Evolutionary conservation across 768 basidiomycete genomes (phyloP).

Genomic region (Naematelia encephala): DNA sequence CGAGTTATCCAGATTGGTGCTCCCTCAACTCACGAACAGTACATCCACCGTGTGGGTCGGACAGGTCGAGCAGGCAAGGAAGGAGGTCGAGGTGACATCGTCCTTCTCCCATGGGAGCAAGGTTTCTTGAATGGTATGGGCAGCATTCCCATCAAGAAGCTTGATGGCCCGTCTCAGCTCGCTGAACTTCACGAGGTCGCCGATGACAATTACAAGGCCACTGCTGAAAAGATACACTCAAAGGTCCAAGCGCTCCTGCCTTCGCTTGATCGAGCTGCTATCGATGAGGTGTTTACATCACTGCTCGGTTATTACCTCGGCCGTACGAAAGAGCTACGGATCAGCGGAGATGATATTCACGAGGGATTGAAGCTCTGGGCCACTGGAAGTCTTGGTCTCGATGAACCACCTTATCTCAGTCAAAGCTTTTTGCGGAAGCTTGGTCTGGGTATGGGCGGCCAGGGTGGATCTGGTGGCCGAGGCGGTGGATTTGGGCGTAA

Average conservation of each 20-base stretch:
- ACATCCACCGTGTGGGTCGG: slow-evolving; percentile 80
- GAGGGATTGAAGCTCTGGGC: slow-evolving; percentile 65
- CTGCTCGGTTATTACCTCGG: slow-evolving; percentile 70
- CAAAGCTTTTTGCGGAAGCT: slow-evolving; percentile 55
- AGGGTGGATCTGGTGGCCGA: slow-evolving; percentile 15
- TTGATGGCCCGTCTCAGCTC: slow-evolving; percentile 57
- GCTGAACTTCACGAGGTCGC: slow-evolving; percentile 57
- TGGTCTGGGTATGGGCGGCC: slow-evolving; percentile 37
- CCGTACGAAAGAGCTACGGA: slow-evolving; percentile 57
- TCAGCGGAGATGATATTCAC: slow-evolving; percentile 55
- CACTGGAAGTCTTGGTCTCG: slow-evolving; percentile 58
- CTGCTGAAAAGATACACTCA: slow-evolving; percentile 38
- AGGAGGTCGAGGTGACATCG: slow-evolving; percentile 69
- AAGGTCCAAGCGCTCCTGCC: slow-evolving; percentile 44
- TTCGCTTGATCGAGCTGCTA: slow-evolving; percentile 55
- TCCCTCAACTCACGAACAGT: slow-evolving; percentile 66
- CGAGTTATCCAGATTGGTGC: slow-evolving; percentile 88
- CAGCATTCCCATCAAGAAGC: slow-evolving; percentile 63
- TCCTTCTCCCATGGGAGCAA: slow-evolving; percentile 75
- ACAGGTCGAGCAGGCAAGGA: slow-evolving; percentile 67
- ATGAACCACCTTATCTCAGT: slow-evolving; percentile 58
- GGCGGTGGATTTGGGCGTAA: slow-evolving; percentile 16
- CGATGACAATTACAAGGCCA: slow-evolving; percentile 37
- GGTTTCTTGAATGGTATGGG: slow-evolving; percentile 64
- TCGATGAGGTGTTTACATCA: slow-evolving; percentile 64